Conservation (phyloP, 148 eudicot genomes). For the Fagopyrum homotropicum region DNA sequence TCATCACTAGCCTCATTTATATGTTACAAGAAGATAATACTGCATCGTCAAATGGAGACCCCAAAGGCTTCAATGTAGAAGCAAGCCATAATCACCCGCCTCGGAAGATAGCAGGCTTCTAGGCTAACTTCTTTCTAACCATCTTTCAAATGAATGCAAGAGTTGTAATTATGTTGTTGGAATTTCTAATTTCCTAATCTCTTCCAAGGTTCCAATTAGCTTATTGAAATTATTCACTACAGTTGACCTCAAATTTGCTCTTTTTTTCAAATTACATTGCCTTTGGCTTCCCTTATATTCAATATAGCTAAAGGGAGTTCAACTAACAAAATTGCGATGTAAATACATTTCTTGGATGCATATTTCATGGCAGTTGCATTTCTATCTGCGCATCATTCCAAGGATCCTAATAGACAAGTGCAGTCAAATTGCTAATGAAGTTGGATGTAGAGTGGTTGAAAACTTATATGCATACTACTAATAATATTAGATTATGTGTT, state of each 20-base stretch:
- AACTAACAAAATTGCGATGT: slow-evolving; percentile 8
- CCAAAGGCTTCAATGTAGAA: too few species aligned
- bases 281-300: not conserved
- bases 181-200: not conserved
- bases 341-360: slow-evolving; percentile 90
- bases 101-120: too few species aligned
- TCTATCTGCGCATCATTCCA: slow-evolving; percentile 91
- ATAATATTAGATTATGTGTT: too few species aligned
- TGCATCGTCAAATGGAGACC: too few species aligned
- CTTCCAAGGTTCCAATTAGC: not conserved
- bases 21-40: too few species aligned
- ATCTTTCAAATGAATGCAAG: too few species aligned
- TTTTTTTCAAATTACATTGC: not conserved
- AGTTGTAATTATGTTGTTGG: too few species aligned
- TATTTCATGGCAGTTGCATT: slow-evolving; percentile 95
- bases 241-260: not conserved
- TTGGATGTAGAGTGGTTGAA: not conserved
- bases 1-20: too few species aligned
- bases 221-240: not conserved
- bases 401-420: slow-evolving; percentile 96
- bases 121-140: too few species aligned
- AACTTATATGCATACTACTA: too few species aligned
- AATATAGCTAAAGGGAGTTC: not conserved
- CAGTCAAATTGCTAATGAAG: not conserved
- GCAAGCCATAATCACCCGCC: too few species aligned